Evolutionary conservation across 2,329 filamentous ascomycete species (phyloP).

Genomic region (Emmonsiellopsis sp.): DNA sequence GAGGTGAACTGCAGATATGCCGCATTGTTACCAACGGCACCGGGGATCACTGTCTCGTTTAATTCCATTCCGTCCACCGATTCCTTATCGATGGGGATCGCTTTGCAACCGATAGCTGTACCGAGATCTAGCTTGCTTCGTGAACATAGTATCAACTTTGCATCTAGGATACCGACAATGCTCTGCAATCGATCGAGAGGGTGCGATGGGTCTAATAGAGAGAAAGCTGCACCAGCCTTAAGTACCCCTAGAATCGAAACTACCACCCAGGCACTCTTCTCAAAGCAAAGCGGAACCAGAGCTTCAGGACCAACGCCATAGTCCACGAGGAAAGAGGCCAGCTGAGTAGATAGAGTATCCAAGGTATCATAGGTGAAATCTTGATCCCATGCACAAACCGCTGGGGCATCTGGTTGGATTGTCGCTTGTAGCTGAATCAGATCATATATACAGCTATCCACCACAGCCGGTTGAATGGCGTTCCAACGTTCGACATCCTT

Average conservation of each 20-base stretch:
- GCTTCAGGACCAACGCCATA: slow-evolving; percentile 5
- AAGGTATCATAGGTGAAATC: slow-evolving; percentile 11
- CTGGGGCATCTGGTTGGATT: slow-evolving; percentile 8
- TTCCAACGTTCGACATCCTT: slow-evolving; percentile 2
- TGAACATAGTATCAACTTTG: not conserved
- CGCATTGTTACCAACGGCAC: not conserved
- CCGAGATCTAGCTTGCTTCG: not conserved
- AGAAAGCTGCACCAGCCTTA: slow-evolving; percentile 12
- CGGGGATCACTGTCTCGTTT: not conserved
- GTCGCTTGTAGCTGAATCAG: slow-evolving; percentile 7
- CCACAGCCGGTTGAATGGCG: not conserved
- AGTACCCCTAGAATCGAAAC: slow-evolving; percentile 12
- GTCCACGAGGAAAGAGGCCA: slow-evolving; percentile 5
- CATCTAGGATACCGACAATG: not conserved
- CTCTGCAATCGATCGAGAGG: slow-evolving; percentile 2
- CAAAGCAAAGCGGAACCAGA: slow-evolving; percentile 10
- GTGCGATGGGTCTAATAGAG: slow-evolving; percentile 8
- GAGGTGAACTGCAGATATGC: slow-evolving; percentile 40
- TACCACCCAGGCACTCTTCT: slow-evolving; percentile 10
- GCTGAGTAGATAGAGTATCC: slow-evolving; percentile 12
- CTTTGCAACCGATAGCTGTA: not conserved
- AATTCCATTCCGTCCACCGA: not conserved
- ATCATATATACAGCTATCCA: slow-evolving; percentile 10
- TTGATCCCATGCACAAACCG: slow-evolving; percentile 16
- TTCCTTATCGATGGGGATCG: not conserved